Conservation (phyloP, 352 stramenopile genomes). For the Globisporangium apiculatum region DNA sequence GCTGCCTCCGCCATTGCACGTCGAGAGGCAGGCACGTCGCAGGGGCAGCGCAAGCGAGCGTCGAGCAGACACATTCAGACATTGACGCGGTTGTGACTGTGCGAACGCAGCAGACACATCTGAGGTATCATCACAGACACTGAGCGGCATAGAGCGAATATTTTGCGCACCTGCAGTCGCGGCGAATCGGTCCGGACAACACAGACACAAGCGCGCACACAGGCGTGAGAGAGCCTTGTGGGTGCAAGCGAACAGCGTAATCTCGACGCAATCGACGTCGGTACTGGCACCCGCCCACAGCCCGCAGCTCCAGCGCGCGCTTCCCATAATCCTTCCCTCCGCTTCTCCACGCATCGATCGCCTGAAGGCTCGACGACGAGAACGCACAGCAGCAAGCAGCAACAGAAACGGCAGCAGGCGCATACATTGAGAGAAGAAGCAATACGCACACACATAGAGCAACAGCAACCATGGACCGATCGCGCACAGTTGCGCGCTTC, state of each 20-base stretch:
- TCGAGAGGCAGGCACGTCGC: too few species aligned
- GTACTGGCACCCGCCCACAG: background rate
- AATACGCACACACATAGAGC: background rate
- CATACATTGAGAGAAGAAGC: background rate
- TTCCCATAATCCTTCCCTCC: background rate
- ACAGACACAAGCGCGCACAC: background rate
- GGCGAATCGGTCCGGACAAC: background rate
- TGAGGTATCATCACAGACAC: background rate
- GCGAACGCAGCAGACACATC: background rate
- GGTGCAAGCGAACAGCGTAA: background rate
- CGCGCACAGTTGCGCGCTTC: constrained; percentile 61
- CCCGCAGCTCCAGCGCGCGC: too few species aligned
- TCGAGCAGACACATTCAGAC: too few species aligned
- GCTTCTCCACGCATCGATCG: background rate
- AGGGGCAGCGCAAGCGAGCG: too few species aligned
- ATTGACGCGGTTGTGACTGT: background rate
- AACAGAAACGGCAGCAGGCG: background rate
- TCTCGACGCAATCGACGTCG: background rate
- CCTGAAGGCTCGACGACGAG: background rate
- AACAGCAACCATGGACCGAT: constrained; percentile 32
- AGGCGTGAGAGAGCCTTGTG: background rate
- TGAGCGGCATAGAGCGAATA: constrained; percentile 5
- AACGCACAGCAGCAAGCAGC: background rate
- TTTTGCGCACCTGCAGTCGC: background rate
- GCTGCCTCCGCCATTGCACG: too few species aligned